Conservation (phyloP, 495 filamentous ascomycete species). For the Aspergillus biplanus region DNA sequence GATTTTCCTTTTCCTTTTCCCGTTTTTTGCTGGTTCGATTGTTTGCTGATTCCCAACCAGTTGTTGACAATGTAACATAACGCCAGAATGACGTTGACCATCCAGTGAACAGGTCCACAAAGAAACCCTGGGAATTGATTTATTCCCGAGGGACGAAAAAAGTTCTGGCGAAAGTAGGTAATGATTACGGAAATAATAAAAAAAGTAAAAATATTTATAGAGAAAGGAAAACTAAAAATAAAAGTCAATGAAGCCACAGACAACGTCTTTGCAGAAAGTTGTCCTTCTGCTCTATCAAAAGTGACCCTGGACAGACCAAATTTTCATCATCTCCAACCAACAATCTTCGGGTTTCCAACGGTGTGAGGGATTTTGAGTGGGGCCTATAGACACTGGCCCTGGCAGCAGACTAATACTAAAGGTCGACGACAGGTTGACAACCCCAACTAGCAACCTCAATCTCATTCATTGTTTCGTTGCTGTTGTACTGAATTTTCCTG, state of each 20-base stretch:
- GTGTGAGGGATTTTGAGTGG: no score
- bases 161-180: constrained; percentile 6
- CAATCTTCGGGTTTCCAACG: no score
- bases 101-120: constrained; percentile 14
- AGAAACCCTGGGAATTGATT: constrained; percentile 8
- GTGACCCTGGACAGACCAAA: no score
- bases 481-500: not conserved
- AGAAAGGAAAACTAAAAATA: no score
- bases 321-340: no score
- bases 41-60: not conserved
- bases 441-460: no score
- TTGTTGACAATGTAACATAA: constrained; percentile 24
- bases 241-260: no score
- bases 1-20: constrained; percentile 3
- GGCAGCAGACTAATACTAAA: no score
- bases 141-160: not conserved
- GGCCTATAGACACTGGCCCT: no score
- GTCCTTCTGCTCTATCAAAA: no score
- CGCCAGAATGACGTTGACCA: constrained; percentile 30
- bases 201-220: constrained; percentile 4
- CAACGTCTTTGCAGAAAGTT: no score
- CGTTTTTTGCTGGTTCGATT: not conserved
- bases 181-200: constrained; percentile 8
- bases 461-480: constrained; percentile 1
- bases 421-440: no score